Base-by-base conservation (phyloP, 169 alveolate genomes). In the Eimeria acervulina region DNA sequence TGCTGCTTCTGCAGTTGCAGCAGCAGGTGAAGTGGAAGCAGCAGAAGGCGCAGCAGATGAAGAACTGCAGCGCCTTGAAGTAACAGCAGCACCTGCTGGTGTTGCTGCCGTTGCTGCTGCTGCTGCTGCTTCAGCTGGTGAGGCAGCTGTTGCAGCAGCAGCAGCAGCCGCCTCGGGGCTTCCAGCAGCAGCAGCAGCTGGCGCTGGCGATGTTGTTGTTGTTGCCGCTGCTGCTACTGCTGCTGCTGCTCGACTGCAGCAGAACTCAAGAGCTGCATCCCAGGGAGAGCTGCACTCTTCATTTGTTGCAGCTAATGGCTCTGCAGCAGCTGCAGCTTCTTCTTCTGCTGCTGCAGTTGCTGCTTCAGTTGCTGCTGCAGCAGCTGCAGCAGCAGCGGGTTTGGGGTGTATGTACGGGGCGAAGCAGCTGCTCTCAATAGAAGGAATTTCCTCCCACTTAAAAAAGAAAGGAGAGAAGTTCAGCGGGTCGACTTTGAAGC, bases 61-160 rank as follows among this genome's bases (percentile, higher is more conserved):
- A 23, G 55, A 12, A 12, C 55, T 12, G 55, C 19, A 7, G 19
- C 19, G 55, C 12, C 19, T 47, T 47, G 12, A 47, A 12, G 55
- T 12, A 47, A 12, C 55, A 47, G 55, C 55, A 47, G 55, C 55
- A 66, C 7, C 21, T 66, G 78, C 40, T 23, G 78, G 31, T 66
- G 78, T 66, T 66, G 78, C 36, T 66, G 78, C 78, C 15, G 78
- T 28, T 66, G 78, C 78, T 66, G 31, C 78, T 66, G 78, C 78
- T 66, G 55, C 78, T 66, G 31, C 78, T 66, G 78, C 78, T 66
- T 5, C 19, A 47, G 55, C 5, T 7, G 55, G 55, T 7, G 55
- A 47, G 19, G 5, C 55, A 47, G 55, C 19, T 7, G 55, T 47
- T 47, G 19, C 55, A 47, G 12, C 55, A 47, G 19, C 12, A 47